Evolutionary conservation across 176 grass and related monocot genomes (phyloP).

Genomic region (Zea luxurians): DNA sequence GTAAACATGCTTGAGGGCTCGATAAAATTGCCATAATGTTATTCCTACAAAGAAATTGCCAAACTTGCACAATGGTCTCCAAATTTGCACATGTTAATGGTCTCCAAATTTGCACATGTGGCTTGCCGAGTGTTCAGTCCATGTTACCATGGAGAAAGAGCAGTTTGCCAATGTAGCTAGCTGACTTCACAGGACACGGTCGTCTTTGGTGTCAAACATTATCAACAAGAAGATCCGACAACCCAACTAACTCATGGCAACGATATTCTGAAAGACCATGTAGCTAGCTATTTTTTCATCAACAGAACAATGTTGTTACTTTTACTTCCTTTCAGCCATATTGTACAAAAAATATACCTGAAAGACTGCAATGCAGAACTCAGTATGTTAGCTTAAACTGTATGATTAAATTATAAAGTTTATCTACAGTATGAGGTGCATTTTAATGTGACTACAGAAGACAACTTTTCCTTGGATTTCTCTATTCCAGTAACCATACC

Average conservation of each 20-base stretch:
- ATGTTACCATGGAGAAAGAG: conserved; percentile 10
- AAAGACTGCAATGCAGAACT: too few species aligned
- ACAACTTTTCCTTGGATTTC: too few species aligned
- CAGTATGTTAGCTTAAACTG: too few species aligned
- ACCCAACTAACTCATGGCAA: conserved; percentile 6
- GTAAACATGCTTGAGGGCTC: not conserved
- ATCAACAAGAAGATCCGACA: conserved; percentile 30
- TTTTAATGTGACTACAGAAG: too few species aligned
- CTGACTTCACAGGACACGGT: conserved; percentile 30
- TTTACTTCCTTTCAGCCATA: conserved; percentile 23
- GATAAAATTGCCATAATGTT: not conserved
- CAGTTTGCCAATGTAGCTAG: conserved; percentile 13
- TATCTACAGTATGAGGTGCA: too few species aligned
- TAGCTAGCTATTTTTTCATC: conserved; percentile 27
- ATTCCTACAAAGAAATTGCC: conserved; percentile 1
- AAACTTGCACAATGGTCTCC: conserved; percentile 5
- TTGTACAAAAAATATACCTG: too few species aligned
- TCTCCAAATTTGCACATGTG: not conserved
- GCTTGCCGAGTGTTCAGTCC: conserved; percentile 21
- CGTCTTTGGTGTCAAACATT: conserved; percentile 13
- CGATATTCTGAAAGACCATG: too few species aligned
- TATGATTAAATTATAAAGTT: too few species aligned
- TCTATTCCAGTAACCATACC: too few species aligned
- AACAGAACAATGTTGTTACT: conserved; percentile 17
- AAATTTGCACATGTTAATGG: not conserved